Conservation (phyloP, 2,329 filamentous ascomycete species). For the Xylariales sp. region DNA sequence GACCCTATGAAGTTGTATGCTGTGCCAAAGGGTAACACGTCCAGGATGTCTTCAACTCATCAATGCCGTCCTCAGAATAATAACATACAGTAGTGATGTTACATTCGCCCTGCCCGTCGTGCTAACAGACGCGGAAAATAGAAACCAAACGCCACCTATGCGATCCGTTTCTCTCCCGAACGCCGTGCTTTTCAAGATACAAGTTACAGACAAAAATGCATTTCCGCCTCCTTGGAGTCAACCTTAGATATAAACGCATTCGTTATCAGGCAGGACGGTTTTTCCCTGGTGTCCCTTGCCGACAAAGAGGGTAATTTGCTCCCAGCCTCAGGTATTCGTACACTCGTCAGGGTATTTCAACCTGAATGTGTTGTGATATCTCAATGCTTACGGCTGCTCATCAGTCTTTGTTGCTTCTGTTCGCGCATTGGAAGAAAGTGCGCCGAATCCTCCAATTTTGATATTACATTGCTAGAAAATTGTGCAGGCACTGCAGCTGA, state of each 20-base stretch:
- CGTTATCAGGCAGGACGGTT: background rate
- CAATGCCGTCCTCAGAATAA: background rate
- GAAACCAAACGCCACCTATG: conserved; percentile 17
- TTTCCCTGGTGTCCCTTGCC: background rate
- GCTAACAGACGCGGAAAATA: background rate
- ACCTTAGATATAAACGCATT: background rate
- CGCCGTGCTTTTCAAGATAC: conserved; percentile 32
- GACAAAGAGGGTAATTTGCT: background rate
- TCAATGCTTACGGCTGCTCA: background rate
- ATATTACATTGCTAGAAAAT: background rate
- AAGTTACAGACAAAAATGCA: conserved; percentile 17
- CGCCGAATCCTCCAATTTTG: background rate
- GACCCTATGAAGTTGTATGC: background rate
- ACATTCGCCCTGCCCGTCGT: background rate
- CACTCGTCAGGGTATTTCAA: background rate
- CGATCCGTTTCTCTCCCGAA: conserved; percentile 18
- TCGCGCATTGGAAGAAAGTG: background rate
- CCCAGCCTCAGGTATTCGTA: background rate
- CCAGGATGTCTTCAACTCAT: background rate
- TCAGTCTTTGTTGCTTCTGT: background rate
- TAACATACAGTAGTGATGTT: background rate
- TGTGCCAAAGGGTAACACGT: background rate
- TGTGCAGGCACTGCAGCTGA: background rate
- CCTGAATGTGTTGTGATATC: background rate
- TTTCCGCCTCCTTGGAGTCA: background rate